These are phyloP conservation scores for Oidiodendron maius DNA, from an alignment of 495 filamentous ascomycete species.

Conservation along the genomic window DNA sequence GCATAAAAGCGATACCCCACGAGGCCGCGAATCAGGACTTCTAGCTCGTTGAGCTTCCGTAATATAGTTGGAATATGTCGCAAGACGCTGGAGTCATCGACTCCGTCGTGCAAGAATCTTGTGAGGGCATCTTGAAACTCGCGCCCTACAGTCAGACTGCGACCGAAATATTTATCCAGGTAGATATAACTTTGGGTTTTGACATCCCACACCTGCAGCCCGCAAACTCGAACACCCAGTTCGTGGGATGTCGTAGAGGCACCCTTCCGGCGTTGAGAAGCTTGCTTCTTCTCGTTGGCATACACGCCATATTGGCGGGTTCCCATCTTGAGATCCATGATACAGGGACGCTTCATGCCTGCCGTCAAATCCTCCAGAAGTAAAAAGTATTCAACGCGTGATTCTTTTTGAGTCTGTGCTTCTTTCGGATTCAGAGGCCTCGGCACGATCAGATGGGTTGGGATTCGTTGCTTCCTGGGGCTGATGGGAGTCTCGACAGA, in stretches of 20 bases:
- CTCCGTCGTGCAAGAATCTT: constrained; percentile 88
- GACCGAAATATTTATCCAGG: constrained; percentile 95
- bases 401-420: constrained; percentile 57
- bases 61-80: constrained; percentile 84
- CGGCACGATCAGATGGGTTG: constrained; percentile 31
- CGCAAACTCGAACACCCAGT: constrained; percentile 89
- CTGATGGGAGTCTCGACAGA: constrained; percentile 5
- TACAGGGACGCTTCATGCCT: constrained; percentile 93
- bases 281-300: constrained; percentile 83
- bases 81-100: constrained; percentile 66
- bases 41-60: constrained; percentile 72
- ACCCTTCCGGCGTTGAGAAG: constrained; percentile 89
- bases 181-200: constrained; percentile 78
- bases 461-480: no score
- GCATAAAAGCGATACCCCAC: constrained; percentile 93
- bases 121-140: constrained; percentile 89
- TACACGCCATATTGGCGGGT: constrained; percentile 98
- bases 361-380: constrained; percentile 95
- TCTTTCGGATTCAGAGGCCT: constrained; percentile 70
- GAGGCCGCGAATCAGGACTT: constrained; percentile 72
- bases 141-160: constrained; percentile 77
- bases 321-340: constrained; percentile 97
- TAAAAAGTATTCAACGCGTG: constrained; percentile 83
- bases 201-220: constrained; percentile 92
- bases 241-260: constrained; percentile 85